These are phyloP conservation scores for Didymosphaeria variabile DNA, from an alignment of 2,329 filamentous ascomycete genomes.

Conservation along the genomic window DNA sequence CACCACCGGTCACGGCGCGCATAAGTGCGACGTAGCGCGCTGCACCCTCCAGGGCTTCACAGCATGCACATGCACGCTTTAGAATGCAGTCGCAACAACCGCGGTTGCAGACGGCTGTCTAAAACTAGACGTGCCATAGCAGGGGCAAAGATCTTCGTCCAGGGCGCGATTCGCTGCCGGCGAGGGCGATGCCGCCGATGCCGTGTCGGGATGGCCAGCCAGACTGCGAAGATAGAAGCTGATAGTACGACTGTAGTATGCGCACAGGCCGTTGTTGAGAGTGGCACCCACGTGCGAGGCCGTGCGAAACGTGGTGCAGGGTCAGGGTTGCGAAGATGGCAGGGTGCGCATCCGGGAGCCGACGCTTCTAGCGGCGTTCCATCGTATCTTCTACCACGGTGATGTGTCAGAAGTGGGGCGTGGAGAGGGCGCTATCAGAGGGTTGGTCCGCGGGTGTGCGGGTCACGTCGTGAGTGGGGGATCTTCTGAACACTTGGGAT, in stretches of 20 bases:
- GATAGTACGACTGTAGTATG: too few relatives aligned
- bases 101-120: too few relatives aligned
- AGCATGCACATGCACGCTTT: not conserved
- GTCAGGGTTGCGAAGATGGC: too few relatives aligned
- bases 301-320: conserved; percentile 4
- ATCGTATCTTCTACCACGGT: not conserved
- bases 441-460: not conserved
- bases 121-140: too few relatives aligned
- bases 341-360: not conserved
- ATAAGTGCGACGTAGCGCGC: conserved; percentile 3
- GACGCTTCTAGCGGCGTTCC: not conserved
- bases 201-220: too few relatives aligned
- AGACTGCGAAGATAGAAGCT: too few relatives aligned
- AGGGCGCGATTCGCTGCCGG: too few relatives aligned
- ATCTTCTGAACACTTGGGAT: not conserved
- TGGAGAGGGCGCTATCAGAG: not conserved
- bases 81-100: too few relatives aligned
- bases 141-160: too few relatives aligned
- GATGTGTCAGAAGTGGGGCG: not conserved
- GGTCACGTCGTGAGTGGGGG: not conserved
- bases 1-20: not conserved
- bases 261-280: not conserved
- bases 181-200: too few relatives aligned
- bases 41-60: too few relatives aligned
- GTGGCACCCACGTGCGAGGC: not conserved